Conservation (phyloP, 108 stramenopile species). For the Cylindrotheca closterium region DNA sequence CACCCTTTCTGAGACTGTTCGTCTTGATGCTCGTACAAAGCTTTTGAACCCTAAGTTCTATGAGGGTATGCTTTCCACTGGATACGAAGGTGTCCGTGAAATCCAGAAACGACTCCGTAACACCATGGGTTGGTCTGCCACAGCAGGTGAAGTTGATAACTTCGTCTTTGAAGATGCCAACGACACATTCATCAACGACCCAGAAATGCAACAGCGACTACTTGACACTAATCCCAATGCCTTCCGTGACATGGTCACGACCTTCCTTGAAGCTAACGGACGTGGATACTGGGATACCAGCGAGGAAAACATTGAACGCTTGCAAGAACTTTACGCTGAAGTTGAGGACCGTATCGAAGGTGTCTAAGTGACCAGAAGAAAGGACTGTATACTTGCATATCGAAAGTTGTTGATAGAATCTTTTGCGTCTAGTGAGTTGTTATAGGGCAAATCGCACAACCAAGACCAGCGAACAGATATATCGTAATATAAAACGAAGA, state of each 20-base stretch:
- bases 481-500: neutral
- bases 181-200: slow-evolving; percentile 92
- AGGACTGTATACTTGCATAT: neutral
- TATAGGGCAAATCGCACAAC: slow-evolving; percentile 12
- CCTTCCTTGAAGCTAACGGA: slow-evolving; percentile 96
- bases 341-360: slow-evolving; percentile 97
- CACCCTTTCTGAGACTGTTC: slow-evolving; percentile 91
- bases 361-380: slow-evolving; percentile 52
- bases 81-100: slow-evolving; percentile 96
- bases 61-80: slow-evolving; percentile 96
- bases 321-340: slow-evolving; percentile 96
- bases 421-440: slow-evolving; percentile 18
- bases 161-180: slow-evolving; percentile 98
- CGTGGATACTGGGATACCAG: slow-evolving; percentile 94
- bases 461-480: slow-evolving; percentile 12
- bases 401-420: neutral
- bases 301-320: slow-evolving; percentile 93
- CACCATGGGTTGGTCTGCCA: slow-evolving; percentile 98
- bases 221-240: slow-evolving; percentile 96
- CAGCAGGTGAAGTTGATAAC: slow-evolving; percentile 97
- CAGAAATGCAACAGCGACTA: slow-evolving; percentile 92
- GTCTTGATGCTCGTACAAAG: slow-evolving; percentile 96
- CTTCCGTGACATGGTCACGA: slow-evolving; percentile 96
- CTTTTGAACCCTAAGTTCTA: slow-evolving; percentile 98
- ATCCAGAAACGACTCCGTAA: slow-evolving; percentile 97